Percentiles rank a stretch among this genome's conserved stretches.
phyloP scores from a whole-genome alignment of 1,139 yeast genomes.

The Suhomyces atakaporum region DNA sequence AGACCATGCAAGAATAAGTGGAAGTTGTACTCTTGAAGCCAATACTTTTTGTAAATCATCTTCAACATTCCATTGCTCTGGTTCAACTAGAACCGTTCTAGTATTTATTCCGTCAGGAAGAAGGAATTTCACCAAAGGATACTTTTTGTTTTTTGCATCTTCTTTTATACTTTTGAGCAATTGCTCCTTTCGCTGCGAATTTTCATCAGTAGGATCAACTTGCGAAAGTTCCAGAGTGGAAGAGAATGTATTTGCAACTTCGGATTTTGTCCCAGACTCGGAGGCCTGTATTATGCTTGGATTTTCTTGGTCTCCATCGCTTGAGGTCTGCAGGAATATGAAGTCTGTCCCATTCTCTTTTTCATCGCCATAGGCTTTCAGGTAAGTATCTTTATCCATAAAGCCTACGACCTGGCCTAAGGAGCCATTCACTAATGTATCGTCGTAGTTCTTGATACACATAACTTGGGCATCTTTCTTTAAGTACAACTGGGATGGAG shows the following conservation, averaged over 20 bases:
- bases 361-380: constrained; percentile 26
- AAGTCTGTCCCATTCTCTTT: constrained; percentile 13
- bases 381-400: constrained; percentile 39
- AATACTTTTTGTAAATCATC: constrained; percentile 35
- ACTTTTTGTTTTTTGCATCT: constrained; percentile 36
- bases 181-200: constrained; percentile 15
- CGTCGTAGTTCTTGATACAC: constrained; percentile 91
- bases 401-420: constrained; percentile 70
- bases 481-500: constrained; percentile 61
- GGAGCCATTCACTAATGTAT: constrained; percentile 87
- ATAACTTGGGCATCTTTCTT: constrained; percentile 92
- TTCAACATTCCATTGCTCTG: constrained; percentile 47
- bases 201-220: constrained; percentile 2
- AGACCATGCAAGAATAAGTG: constrained; percentile 92
- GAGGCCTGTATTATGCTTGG: too few relatives aligned
- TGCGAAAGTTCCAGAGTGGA: constrained; percentile 6
- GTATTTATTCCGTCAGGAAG: constrained; percentile 65
- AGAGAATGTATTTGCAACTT: background rate
- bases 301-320: constrained; percentile 2
- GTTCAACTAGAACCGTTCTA: constrained; percentile 59
- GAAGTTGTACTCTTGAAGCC: constrained; percentile 58
- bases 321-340: constrained; percentile 11
- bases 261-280: too few relatives aligned
- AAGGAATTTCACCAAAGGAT: constrained; percentile 78
- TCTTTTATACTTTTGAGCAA: constrained; percentile 33